These are phyloP conservation scores for Phytophthora aleatoria DNA, from an alignment of 352 stramenopile genomes.

Conservation along the genomic window DNA sequence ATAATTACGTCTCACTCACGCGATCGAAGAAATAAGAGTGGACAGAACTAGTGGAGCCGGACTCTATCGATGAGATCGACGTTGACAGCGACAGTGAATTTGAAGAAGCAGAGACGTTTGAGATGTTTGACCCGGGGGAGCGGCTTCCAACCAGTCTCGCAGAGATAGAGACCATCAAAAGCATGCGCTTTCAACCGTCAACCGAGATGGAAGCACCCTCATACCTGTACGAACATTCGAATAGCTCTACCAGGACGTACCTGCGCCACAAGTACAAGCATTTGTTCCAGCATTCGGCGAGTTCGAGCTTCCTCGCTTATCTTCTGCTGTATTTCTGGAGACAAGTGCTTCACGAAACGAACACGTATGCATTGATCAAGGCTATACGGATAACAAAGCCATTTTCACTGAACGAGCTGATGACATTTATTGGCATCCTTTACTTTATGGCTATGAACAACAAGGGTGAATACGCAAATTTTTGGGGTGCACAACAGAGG, in stretches of 20 bases:
- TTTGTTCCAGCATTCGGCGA: neutral
- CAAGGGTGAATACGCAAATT: neutral
- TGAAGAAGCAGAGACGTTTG: neutral
- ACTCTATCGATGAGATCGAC: neutral
- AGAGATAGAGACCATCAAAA: neutral
- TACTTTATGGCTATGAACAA: conserved; percentile 8
- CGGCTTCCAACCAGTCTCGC: neutral
- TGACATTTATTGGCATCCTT: neutral
- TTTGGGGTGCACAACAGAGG: neutral
- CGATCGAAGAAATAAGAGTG: neutral
- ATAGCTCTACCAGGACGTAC: neutral
- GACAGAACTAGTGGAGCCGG: neutral
- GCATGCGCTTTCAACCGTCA: neutral
- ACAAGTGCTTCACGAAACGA: neutral
- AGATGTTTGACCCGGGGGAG: neutral
- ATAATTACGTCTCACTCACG: neutral
- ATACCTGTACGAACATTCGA: neutral
- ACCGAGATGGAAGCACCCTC: neutral
- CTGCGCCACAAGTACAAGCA: neutral
- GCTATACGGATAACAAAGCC: neutral
- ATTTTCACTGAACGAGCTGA: neutral
- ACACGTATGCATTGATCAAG: neutral
- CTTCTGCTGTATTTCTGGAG: neutral
- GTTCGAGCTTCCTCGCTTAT: neutral
- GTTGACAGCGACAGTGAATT: neutral